Evolutionary conservation across 495 filamentous ascomycete species (phyloP).

Genomic region (Penicillium verhagenii): DNA sequence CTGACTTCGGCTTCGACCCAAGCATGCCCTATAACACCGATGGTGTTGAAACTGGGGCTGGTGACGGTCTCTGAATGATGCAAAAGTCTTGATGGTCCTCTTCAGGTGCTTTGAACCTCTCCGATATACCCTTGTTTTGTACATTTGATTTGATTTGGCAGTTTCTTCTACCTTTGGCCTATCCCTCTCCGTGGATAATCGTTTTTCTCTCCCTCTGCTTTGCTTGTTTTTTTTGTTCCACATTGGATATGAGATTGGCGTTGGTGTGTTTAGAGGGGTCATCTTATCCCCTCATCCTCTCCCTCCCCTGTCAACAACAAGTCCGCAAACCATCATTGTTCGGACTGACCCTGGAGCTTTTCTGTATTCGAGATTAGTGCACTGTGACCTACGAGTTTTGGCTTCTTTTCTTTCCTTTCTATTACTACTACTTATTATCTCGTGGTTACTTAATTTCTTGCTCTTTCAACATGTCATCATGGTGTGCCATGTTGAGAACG

Average conservation of each 20-base stretch:
- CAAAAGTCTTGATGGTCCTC: conserved; percentile 36
- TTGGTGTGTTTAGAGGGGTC: conserved; percentile 36
- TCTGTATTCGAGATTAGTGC: conserved; percentile 37
- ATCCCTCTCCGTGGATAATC: conserved; percentile 19
- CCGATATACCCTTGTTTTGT: conserved; percentile 51
- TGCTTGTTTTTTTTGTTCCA: conserved; percentile 6
- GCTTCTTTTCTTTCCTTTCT: conserved; percentile 27
- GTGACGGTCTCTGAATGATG: conserved; percentile 44
- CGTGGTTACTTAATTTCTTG: conserved; percentile 36
- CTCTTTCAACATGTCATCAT: conserved; percentile 14
- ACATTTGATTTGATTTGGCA: conserved; percentile 34
- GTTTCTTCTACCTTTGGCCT: conserved; percentile 17
- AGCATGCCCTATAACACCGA: conserved; percentile 43
- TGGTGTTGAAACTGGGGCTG: conserved; percentile 52
- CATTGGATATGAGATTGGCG: conserved; percentile 44
- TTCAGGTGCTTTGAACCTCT: conserved; percentile 39
- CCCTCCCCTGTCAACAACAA: conserved; percentile 13
- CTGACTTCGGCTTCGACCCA: conserved; percentile 54
- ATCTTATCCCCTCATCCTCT: conserved; percentile 32
- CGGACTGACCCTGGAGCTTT: conserved; percentile 12
- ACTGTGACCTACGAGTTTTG: conserved; percentile 38
- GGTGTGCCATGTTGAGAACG: conserved; percentile 1
- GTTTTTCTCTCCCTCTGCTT: conserved; percentile 19
- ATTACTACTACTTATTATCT: conserved; percentile 34
- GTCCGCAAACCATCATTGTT: conserved; percentile 5